phyloP scores from a whole-genome alignment of 2,329 filamentous ascomycete species.

The Stachybotrys elegans region DNA sequence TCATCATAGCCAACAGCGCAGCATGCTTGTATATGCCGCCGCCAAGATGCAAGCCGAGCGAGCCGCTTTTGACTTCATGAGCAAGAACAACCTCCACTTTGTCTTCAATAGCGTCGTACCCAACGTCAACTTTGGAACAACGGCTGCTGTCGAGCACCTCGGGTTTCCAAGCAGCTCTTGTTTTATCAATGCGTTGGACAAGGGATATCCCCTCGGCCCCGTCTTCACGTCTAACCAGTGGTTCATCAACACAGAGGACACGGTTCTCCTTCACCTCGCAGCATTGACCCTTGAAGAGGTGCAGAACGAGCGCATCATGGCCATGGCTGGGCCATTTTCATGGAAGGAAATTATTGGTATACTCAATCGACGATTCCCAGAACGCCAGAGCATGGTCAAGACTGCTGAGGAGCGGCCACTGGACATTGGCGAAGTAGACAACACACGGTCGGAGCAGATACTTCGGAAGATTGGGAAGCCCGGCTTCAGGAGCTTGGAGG shows the following conservation, averaged over 20 bases:
- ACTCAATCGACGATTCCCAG: conserved; percentile 11
- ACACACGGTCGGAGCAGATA: conserved; percentile 11
- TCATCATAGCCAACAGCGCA: conserved; percentile 12
- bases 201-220: background rate
- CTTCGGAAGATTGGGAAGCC: conserved; percentile 8
- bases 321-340: conserved; percentile 39
- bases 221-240: conserved; percentile 22
- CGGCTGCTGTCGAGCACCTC: background rate
- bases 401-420: background rate
- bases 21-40: conserved; percentile 19
- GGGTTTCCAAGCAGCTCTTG: background rate
- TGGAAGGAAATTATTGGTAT: conserved; percentile 34
- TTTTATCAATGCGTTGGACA: background rate
- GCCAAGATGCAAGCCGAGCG: background rate
- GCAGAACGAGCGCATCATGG: conserved; percentile 45
- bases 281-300: conserved; percentile 40
- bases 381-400: background rate
- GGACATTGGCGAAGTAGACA: conserved; percentile 1
- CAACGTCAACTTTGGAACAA: background rate
- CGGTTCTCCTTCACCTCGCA: conserved; percentile 43
- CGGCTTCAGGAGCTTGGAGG: conserved; percentile 2
- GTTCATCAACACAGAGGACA: conserved; percentile 40
- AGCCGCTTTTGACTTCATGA: background rate
- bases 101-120: conserved; percentile 11
- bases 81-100: conserved; percentile 8